Base-by-base conservation (phyloP, 2,329 filamentous ascomycete genomes). In the Fusarium acutatum region DNA sequence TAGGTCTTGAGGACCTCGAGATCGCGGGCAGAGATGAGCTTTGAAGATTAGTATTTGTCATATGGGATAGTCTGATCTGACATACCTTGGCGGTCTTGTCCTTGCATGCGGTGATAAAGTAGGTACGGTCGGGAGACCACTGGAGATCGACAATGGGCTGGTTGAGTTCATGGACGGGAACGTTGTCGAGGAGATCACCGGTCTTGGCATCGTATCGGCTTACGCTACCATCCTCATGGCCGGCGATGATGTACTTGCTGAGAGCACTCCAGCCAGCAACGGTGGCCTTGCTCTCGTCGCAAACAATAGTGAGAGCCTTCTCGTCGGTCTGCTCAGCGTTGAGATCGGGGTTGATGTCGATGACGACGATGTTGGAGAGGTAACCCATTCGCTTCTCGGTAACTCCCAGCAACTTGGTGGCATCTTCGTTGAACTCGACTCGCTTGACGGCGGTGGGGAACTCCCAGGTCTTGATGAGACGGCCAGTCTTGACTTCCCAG, bases 341-440 rank as follows among this genome's bases (percentile, higher is more conserved):
- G 73, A 93, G 89, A 81, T 97, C 95, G 75, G 92, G 90, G 83
- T 91, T 92, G 88, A 99, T 93, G 82, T 97, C 94, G 81, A 97
- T 89, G 74, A 98, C 95, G 72, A 96, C 92, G 80, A 99, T 98
- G 77, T 95, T 97, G 81, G 94, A 94, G 75, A 98, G 88, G 85
- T 94, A 96, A 77, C 96, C 96, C 91, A 97, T 97, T 80, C 96
- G 94, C 93, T 98, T 97, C 88, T 99, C 96, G 60, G 96, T 99
- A 73, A 99, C 95, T 73, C 94, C 96, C 75, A 99, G 88, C 79
- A 99, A 88, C 86, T 94, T 91, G 80, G 90, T 93, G 80, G 96
- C 96, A 84, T 99, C 96, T 80, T 97, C 93, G 82, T 92, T 95
- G 88, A 99, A 99, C 86, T 98, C 96, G 83, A 97, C 95, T 79